Conservation (phyloP, 2,329 filamentous ascomycete species). For the Didymella pomorum region DNA sequence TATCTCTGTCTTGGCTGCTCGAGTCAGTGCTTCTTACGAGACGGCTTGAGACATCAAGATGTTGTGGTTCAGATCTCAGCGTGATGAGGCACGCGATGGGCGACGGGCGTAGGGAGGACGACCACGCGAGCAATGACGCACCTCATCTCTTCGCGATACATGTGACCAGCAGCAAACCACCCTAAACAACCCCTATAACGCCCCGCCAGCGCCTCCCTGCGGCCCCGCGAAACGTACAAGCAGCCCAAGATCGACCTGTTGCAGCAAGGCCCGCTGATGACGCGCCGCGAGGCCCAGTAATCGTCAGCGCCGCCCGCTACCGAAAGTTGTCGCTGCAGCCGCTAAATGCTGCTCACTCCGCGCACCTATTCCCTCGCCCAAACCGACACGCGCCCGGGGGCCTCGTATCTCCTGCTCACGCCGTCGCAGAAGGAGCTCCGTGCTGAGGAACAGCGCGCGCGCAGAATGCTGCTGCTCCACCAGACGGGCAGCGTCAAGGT, state of each 20-base stretch:
- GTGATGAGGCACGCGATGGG: conserved; percentile 1
- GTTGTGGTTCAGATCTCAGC: neutral
- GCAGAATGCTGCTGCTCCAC: conserved; percentile 84
- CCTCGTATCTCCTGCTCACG: conserved; percentile 47
- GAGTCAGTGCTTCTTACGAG: neutral
- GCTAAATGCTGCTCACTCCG: conserved; percentile 54
- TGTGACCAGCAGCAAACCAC: conserved; percentile 20
- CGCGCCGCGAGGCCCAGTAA: conserved; percentile 15
- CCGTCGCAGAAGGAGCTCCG: conserved; percentile 46
- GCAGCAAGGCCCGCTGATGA: conserved; percentile 17
- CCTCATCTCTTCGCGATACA: conserved; percentile 14
- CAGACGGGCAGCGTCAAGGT: conserved; percentile 92
- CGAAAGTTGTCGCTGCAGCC: conserved; percentile 34
- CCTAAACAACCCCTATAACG: conserved; percentile 14
- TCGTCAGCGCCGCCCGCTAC: conserved; percentile 23
- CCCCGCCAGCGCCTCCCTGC: conserved; percentile 8
- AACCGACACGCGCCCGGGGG: conserved; percentile 35
- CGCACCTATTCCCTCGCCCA: conserved; percentile 51
- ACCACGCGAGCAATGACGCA: conserved; percentile 24
- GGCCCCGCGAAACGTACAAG: conserved; percentile 15
- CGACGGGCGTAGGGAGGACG: conserved; percentile 10
- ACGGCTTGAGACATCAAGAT: neutral
- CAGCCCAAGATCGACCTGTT: conserved; percentile 8
- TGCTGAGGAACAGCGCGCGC: conserved; percentile 42
- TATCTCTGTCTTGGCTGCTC: neutral